Conservation (phyloP, 2,329 filamentous ascomycete genomes). For the Calonectria pseudoreteaudii region DNA sequence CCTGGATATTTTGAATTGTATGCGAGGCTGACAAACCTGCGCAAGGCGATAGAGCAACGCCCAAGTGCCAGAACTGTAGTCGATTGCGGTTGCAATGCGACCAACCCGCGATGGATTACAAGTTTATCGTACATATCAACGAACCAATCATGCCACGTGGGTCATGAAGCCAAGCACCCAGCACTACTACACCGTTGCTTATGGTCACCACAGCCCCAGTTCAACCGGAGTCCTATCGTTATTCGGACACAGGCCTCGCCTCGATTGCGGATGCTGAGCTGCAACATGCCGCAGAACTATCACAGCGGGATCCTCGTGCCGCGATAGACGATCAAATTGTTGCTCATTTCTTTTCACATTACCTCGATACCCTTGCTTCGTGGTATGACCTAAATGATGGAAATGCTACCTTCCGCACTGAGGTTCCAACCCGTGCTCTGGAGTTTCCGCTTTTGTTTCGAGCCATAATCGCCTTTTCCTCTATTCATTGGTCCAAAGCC, state of each 20-base stretch:
- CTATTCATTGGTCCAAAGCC: neutral
- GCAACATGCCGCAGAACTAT: neutral
- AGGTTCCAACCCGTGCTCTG: neutral
- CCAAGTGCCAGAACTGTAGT: neutral
- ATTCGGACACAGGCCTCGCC: neutral
- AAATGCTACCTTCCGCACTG: conserved; percentile 13
- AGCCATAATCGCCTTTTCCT: neutral
- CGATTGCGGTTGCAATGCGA: neutral
- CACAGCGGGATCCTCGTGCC: neutral
- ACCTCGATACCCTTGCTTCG: conserved; percentile 5
- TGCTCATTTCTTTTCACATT: neutral
- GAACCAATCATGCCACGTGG: neutral
- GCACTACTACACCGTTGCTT: neutral
- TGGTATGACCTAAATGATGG: conserved; percentile 6
- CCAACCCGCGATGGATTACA: neutral
- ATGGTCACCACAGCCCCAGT: neutral
- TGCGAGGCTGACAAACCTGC: neutral
- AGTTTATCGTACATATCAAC: neutral
- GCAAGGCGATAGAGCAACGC: neutral
- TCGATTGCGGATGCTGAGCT: neutral
- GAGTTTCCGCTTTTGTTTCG: neutral
- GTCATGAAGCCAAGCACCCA: neutral
- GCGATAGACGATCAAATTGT: neutral
- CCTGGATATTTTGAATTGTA: too few relatives aligned
- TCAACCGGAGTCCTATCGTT: neutral